phyloP scores from a whole-genome alignment of 179 eudicot genomes.

The Beta macrorhiza region DNA sequence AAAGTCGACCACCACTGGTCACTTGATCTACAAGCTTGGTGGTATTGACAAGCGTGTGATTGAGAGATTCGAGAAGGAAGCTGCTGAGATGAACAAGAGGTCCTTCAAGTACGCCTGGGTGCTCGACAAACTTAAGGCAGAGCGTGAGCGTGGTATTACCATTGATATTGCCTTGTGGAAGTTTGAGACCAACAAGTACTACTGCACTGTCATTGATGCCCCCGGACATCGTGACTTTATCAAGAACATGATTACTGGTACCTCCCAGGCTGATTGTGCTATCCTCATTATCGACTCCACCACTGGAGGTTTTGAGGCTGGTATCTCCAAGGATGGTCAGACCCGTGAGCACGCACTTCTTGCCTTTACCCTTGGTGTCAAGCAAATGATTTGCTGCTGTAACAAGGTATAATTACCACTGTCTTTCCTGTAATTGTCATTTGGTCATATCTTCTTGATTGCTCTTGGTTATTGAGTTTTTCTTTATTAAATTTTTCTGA shows the following conservation, averaged over 20 bases:
- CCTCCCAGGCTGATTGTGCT: slow-evolving; percentile 51
- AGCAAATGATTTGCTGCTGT: slow-evolving; percentile 33
- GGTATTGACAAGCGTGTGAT: slow-evolving; percentile 68
- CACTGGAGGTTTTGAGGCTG: slow-evolving; percentile 69
- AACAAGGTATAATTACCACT: slow-evolving; percentile 15
- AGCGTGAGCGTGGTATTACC: slow-evolving; percentile 66
- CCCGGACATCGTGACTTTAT: slow-evolving; percentile 59
- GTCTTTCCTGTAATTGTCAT: neutral
- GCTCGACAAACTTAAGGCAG: slow-evolving; percentile 61
- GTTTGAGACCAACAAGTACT: slow-evolving; percentile 24
- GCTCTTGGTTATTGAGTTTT: neutral
- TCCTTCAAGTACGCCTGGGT: slow-evolving; percentile 20
- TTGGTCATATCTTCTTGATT: neutral
- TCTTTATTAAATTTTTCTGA: neutral
- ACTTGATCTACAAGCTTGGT: slow-evolving; percentile 52
- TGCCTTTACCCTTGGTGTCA: slow-evolving; percentile 31
- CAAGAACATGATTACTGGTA: slow-evolving; percentile 48
- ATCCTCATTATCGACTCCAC: slow-evolving; percentile 55
- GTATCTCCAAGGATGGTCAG: slow-evolving; percentile 71
- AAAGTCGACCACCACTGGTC: slow-evolving; percentile 26
- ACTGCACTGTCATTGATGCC: slow-evolving; percentile 56
- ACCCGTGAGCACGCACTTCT: slow-evolving; percentile 30
- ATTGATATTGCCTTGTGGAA: slow-evolving; percentile 41
- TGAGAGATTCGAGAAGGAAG: slow-evolving; percentile 57
- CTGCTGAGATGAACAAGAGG: slow-evolving; percentile 39